phyloP scores from a whole-genome alignment of 23 red algal species.

The Gracilariopsis chorda region DNA sequence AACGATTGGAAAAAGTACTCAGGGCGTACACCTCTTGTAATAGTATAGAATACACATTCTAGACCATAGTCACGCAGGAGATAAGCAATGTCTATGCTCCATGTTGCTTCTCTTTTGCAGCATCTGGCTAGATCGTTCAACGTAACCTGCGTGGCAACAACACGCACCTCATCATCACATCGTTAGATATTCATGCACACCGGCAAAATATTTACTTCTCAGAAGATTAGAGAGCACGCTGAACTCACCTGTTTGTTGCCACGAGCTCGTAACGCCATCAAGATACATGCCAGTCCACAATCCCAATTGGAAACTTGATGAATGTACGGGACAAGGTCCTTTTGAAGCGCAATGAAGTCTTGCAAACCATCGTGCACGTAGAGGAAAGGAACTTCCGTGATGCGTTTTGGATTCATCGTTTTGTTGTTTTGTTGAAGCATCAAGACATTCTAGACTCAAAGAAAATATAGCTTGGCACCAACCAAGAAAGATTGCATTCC shows the following conservation, averaged over 20 bases:
- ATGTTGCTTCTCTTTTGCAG: slow-evolving; percentile 47
- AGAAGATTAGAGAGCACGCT: background rate
- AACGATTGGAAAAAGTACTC: slow-evolving; percentile 71
- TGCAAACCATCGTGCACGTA: background rate
- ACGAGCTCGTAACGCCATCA: slow-evolving; percentile 60
- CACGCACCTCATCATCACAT: too few species aligned
- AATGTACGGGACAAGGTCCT: slow-evolving; percentile 44
- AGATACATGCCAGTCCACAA: slow-evolving; percentile 88
- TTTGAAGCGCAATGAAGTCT: slow-evolving; percentile 22
- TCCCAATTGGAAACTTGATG: slow-evolving; percentile 80
- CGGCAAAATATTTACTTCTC: background rate
- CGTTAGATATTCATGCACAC: too few species aligned
- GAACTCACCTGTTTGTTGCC: slow-evolving; percentile 18
- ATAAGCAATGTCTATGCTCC: slow-evolving; percentile 92
- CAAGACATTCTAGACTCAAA: too few species aligned
- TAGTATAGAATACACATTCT: slow-evolving; percentile 52
- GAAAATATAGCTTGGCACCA: too few species aligned
- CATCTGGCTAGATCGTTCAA: slow-evolving; percentile 13
- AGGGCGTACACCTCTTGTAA: slow-evolving; percentile 62
- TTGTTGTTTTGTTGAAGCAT: too few species aligned
- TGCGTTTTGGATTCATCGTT: too few species aligned
- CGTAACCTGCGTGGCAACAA: background rate
- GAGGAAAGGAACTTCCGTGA: too few species aligned
- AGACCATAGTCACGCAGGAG: slow-evolving; percentile 53
- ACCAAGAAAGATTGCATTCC: too few species aligned